Evolutionary conservation across 192 early-diverging fungal species (phyloP).

Genomic region (Coemansia sp.): DNA sequence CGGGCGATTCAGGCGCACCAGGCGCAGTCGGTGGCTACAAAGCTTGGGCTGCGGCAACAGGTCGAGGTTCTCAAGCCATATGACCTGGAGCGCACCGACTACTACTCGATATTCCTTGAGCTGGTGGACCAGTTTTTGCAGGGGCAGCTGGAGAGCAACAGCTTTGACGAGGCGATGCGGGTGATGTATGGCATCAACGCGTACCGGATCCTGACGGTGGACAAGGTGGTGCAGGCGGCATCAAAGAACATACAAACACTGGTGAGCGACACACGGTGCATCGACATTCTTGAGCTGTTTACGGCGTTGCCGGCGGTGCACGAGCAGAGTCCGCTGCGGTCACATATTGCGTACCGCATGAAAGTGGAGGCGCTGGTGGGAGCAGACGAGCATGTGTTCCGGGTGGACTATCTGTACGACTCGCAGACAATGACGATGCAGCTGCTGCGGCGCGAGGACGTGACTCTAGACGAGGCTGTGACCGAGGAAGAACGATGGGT

Average conservation of each 20-base stretch:
- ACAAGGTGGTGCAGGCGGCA: conserved; percentile 79
- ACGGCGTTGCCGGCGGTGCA: conserved; percentile 51
- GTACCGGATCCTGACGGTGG: conserved; percentile 85
- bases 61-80: conserved; percentile 61
- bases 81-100: conserved; percentile 65
- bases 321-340: conserved; percentile 60
- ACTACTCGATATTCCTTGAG: conserved; percentile 75
- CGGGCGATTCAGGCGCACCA: conserved; percentile 28
- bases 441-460: conserved; percentile 86
- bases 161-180: conserved; percentile 87
- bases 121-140: conserved; percentile 76
- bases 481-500: conserved; percentile 92
- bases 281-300: conserved; percentile 67
- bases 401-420: conserved; percentile 71
- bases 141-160: conserved; percentile 73
- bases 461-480: conserved; percentile 73
- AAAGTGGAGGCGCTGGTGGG: conserved; percentile 69
- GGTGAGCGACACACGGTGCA: conserved; percentile 65
- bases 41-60: conserved; percentile 44
- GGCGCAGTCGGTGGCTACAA: conserved; percentile 44
- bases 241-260: conserved; percentile 78
- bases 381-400: conserved; percentile 75
- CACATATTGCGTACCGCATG: conserved; percentile 71
- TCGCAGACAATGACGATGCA: conserved; percentile 77
- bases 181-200: conserved; percentile 88